Base-by-base conservation (phyloP, 2,329 filamentous ascomycete species). In the Xylariaceae sp. region DNA sequence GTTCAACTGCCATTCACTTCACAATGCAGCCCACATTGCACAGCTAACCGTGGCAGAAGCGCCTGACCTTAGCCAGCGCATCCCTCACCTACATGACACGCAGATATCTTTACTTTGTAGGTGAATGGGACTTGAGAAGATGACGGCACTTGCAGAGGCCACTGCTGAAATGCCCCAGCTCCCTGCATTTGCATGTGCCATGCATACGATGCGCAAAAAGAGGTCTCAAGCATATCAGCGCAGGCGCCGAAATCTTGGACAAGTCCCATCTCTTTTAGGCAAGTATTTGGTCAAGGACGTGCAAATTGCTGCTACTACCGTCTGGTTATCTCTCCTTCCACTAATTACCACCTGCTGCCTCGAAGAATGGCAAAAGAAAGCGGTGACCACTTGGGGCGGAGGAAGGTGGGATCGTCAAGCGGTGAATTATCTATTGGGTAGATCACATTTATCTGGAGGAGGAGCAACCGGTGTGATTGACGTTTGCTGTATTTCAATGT, bases 231-330 rank as follows among this genome's bases (percentile, higher is more conserved):
- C 21, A 24, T 11, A 24, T 24, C 21, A 24, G 11, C 21, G 11
- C 7, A 24, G 11, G 21, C 7, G 11, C 21, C 21, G 11, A 24
- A 11, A 24, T 24, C 21, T 24, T 24, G 21, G 21, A 24, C 21
- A 36, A 23, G 21, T 15, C 21, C 34, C 43, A 43, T 21, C 33
- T 39, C 29, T 37, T 23, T 31, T 40, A 37, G 36, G 36, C 30
- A 40, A 40, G 36, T 42, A 39, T 42, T 14, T 18, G 27, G 21
- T 40, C 35, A 42, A 40, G 36, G 27, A 29, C 30, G 34, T 24
- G 23, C 32, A 24, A 31, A 36, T 34, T 43, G 33, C 43, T 35
- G 13, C 18, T 43, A 26, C 39, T 43, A 26, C 39, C 34, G 43
- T 40, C 30, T 39, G 23, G 31, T 12, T 34, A 5, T 27, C n/a